Evolutionary conservation across 1,139 yeast genomes (phyloP).

Genomic region (Yamadazyma triangularis): DNA sequence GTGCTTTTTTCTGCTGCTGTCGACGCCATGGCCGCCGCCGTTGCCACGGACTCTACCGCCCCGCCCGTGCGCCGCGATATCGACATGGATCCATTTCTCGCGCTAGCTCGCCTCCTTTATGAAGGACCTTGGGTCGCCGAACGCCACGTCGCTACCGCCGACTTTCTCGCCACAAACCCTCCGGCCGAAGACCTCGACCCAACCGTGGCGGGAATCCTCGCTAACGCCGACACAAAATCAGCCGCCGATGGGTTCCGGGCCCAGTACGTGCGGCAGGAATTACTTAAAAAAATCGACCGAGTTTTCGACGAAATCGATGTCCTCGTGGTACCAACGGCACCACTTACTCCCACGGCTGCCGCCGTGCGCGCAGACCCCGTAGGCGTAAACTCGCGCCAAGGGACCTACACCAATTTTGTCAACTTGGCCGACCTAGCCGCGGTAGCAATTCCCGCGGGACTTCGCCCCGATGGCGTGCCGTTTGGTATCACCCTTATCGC

Average conservation of each 20-base stretch:
- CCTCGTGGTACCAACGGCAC: slow-evolving; percentile 87
- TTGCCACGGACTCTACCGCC: too few relatives aligned
- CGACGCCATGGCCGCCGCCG: slow-evolving; percentile 54
- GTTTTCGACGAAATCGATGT: slow-evolving; percentile 63
- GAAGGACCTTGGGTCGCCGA: slow-evolving; percentile 99
- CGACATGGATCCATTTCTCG: slow-evolving; percentile 71
- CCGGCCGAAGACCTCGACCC: slow-evolving; percentile 73
- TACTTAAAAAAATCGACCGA: slow-evolving; percentile 59
- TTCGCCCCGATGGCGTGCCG: slow-evolving; percentile 79
- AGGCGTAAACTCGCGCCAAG: slow-evolving; percentile 78
- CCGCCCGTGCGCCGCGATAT: too few relatives aligned
- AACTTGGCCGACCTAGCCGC: slow-evolving; percentile 93
- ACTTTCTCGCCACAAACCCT: slow-evolving; percentile 70
- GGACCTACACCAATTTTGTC: slow-evolving; percentile 95
- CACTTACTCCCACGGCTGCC: slow-evolving; percentile 78
- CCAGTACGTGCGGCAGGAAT: slow-evolving; percentile 79
- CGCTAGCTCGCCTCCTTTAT: slow-evolving; percentile 83
- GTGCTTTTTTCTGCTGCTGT: slow-evolving; percentile 61
- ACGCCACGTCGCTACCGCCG: slow-evolving; percentile 77
- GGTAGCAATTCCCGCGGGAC: slow-evolving; percentile 86
- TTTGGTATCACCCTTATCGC: slow-evolving; percentile 86
- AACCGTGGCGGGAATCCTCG: slow-evolving; percentile 71
- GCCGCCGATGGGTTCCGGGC: slow-evolving; percentile 82
- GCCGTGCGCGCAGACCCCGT: slow-evolving; percentile 78
- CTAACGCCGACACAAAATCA: slow-evolving; percentile 68